phyloP scores from a whole-genome alignment of 2,329 filamentous ascomycete species.

The Pseudopyrenochaeta lycopersici region DNA sequence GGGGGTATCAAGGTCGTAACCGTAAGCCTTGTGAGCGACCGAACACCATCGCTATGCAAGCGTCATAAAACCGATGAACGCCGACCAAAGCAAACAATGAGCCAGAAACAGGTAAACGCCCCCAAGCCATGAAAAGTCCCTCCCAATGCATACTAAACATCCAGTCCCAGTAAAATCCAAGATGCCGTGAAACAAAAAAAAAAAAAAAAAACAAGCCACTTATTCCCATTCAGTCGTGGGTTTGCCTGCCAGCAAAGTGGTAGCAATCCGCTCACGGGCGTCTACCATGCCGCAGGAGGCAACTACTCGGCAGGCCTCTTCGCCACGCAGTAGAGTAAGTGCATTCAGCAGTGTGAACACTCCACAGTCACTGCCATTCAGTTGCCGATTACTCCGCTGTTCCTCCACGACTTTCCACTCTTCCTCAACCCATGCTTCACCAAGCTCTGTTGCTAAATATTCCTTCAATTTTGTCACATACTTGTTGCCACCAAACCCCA shows the following conservation, averaged over 20 bases:
- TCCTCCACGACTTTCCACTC: constrained; percentile 69
- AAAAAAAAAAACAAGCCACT: constrained; percentile 4
- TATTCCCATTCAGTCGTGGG: constrained; percentile 36
- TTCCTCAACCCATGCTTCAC: constrained; percentile 60
- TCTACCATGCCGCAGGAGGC: constrained; percentile 63
- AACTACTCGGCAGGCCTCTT: constrained; percentile 55
- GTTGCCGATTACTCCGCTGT: constrained; percentile 61
- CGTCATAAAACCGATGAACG: background rate
- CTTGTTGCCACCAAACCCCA: constrained; percentile 56
- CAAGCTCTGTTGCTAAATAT: constrained; percentile 69
- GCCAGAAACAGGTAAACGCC: background rate
- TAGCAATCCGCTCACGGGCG: constrained; percentile 70
- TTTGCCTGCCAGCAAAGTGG: constrained; percentile 68
- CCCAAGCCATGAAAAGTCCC: background rate
- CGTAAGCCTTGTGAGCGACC: constrained; percentile 16
- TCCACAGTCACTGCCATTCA: constrained; percentile 78
- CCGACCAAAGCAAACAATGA: background rate
- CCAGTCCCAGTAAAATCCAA: too few species aligned
- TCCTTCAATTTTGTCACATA: constrained; percentile 42
- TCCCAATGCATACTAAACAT: background rate
- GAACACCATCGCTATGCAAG: constrained; percentile 20
- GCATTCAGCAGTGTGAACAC: constrained; percentile 79
- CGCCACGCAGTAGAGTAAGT: constrained; percentile 62
- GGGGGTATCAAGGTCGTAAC: constrained; percentile 24
- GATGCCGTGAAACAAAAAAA: background rate